Base-by-base conservation (phyloP, 495 filamentous ascomycete species). In the Thermothielavioides terrestris region DNA sequence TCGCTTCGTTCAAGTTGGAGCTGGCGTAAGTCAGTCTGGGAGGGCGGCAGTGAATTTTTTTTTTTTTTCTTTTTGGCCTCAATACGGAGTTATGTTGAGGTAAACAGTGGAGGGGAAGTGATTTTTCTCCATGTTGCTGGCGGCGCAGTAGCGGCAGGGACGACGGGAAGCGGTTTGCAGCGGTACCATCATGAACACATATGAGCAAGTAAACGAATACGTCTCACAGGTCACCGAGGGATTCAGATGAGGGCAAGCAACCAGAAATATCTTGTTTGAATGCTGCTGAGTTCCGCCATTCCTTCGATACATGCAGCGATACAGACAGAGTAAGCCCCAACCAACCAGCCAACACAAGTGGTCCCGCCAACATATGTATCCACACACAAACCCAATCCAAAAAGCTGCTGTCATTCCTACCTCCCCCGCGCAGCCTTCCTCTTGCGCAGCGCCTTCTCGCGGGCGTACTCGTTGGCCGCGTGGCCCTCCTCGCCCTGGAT, bases 401-500 rank as follows among this genome's bases (percentile, higher is more conserved):
- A 26, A n/a, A 32, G 26, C 1, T 5, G 10, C 11, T 9, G 25
- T 28, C 27, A 23, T 25, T 15, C 10, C 41, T 48, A 49, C 46
- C 51, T 58, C 40, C 55, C 63, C 31, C 49, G 67, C n/a, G 79
- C 68, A 59, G 75, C 74, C 76, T 84, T 70, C 76, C 76, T 75
- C 76, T 84, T 68, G 74, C 80, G 77, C 65, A 68, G 65, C 64
- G 78, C 77, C 76, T 84, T 91, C 74, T 87, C 88, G 51, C 85
- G 75, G 66, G 89, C 90, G 77, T 96, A 97, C 46, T 76, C 79
- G 69, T 96, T 96, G 46, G 74, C 77, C 60, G 89, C 91, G 50
- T 75, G 72, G 0, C 90, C 92, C 65, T 95, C 92, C 69, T 94
- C 85, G 52, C 84, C 88, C 68, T 97, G 89, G 60, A 99, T 94